Base-by-base conservation (phyloP, 2,329 filamentous ascomycete species). In the Stachybotrys echinatus region DNA sequence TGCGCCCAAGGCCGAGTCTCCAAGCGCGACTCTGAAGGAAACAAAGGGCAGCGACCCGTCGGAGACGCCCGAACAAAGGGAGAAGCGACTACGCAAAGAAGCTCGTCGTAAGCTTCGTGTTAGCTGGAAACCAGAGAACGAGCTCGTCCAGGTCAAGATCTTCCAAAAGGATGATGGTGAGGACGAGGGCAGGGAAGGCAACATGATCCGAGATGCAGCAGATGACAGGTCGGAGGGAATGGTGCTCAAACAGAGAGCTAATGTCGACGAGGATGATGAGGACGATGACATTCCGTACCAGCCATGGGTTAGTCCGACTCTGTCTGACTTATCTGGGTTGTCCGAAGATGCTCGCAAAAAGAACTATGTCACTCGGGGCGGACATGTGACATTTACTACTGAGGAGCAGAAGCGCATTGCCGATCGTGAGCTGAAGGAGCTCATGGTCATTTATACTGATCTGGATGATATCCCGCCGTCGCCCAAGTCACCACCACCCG, bases 181-280 rank as follows among this genome's bases (percentile, higher is more conserved):
- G 61, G 85, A 89, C 57, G 76, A 84, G 50, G 85, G 83, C 48
- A 78, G 87, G 49, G 79, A 81, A 48, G 74, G 77, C 49, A 86
- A 83, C 59, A 84, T 89, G 76, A 79, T 85, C 39, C 81, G 82
- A 45, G 87, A 91, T 64, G 85, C 85, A 4, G 79, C 80, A 23
- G 87, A 91, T 62, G 85, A 89, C 59, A 83, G 83, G 46, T 84
- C 83, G 5, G 88, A 89, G 60, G 85, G 88, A 45, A 83, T 87
- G 73, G 83, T 86, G 57, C 70, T 85, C 48, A 85, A 83, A 58
- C 74, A 77, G 54, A 72, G 76, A n/a, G 66, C 64, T 19, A 70
- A 74, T 7, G 38, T 40, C 8, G 73, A 74, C 23, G 71, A 75
- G 42, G 79, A 81, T 3, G 79, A 84, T 1, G 78, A 84, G 12